Evolutionary conservation across 345 rosid species (phyloP).

Genomic region (Acer negundo): DNA sequence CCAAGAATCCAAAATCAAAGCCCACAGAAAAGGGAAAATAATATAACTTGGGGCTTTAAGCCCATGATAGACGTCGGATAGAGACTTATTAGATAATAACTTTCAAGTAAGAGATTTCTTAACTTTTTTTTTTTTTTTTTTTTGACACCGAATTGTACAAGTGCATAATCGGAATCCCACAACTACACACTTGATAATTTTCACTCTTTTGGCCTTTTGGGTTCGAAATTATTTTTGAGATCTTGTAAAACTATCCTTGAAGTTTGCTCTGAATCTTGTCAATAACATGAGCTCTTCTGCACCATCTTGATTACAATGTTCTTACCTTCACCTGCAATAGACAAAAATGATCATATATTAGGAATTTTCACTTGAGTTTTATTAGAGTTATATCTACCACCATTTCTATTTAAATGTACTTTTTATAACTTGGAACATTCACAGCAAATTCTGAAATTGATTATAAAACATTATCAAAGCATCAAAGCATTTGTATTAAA

Average conservation of each 20-base stretch:
- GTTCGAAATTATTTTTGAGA: too few relatives aligned
- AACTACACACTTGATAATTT: too few relatives aligned
- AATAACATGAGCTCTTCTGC: background rate
- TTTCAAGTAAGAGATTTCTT: too few relatives aligned
- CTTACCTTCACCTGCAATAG: constrained; percentile 18
- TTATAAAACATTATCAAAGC: background rate
- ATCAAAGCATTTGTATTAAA: background rate
- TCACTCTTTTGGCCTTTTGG: too few relatives aligned
- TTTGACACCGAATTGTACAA: too few relatives aligned
- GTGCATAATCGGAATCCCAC: too few relatives aligned
- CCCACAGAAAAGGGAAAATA: background rate
- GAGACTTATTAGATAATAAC: background rate
- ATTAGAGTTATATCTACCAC: too few relatives aligned
- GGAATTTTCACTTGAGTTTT: too few relatives aligned
- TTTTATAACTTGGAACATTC: background rate
- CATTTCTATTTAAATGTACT: background rate
- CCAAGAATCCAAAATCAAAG: background rate
- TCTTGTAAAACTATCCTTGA: background rate
- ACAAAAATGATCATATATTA: background rate
- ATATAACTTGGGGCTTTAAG: background rate
- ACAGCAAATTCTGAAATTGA: background rate
- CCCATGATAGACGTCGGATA: background rate
- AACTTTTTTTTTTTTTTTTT: too few relatives aligned
- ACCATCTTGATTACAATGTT: constrained; percentile 5
- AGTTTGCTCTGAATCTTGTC: background rate